Evolutionary conservation across 768 basidiomycete species (phyloP), one percentile per base, ranked within the genome.

Genomic region (Lepiota brunneoincarnata): DNA sequence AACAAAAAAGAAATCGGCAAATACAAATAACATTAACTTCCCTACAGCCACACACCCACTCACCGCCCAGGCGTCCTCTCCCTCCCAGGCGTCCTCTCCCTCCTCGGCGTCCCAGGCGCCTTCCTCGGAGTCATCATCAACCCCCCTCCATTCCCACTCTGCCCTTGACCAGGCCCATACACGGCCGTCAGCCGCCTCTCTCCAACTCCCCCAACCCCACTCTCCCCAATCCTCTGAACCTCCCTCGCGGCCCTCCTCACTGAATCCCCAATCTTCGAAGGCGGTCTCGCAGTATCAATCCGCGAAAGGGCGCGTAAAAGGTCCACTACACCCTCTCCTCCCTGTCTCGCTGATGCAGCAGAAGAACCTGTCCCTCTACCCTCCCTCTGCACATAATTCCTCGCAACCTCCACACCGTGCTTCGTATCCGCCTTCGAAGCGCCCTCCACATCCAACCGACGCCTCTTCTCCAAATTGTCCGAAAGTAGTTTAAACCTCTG

Each of bases 231-330:
- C 41, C 89, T 72, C 64, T 87, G 83, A 34, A 87, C 86, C 69
- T 90, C 87, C 58, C 85, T 74, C 51, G 78, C 82, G 14, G 89
- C 89, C 35, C 82, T 71, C 63, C 87, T 71, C 35, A 82, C 89
- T 20, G 85, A 86, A 53, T 88, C 86, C 10, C 88, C 85, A n/a
- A 89, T 77, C 67, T 81, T 66, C 21, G 75, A 77, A 31, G 80
- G 83, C 4, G 86, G 86, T 3, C 88, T 77, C 56, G 75, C 79
- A 51, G 75, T 74, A 67, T 92, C 89, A 56, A 89, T 80, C 20
- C 82, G 70, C 14, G 87, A 80, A 50, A 92, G 66, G 3, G 88
- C 86, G 34, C 88, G 79, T 57, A 92, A 64, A 31, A 91, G 62
- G 7, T 82, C 78, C 53, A 78, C 73, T 1, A 85, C 75, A 49